Evolutionary conservation across 1,139 yeast genomes (phyloP), one percentile per base, ranked within the genome.

Genomic region (Sugiyamaella japonica): DNA sequence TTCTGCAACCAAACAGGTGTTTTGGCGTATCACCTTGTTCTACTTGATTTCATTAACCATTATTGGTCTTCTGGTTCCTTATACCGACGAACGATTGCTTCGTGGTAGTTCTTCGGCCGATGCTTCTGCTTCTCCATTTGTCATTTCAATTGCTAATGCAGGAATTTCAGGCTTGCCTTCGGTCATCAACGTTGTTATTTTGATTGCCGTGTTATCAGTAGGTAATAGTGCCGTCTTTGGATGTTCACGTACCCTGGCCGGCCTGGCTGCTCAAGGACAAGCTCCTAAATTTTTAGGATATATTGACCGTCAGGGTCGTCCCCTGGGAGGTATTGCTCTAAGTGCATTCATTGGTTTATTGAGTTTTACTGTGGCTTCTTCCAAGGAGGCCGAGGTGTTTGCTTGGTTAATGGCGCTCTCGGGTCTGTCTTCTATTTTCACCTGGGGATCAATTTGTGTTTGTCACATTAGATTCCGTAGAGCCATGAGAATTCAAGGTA

Each of bases 341-440:
- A 83, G 88, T 43, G 72, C 81, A 49, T 60, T 75, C 37, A 73
- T 84, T 66, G 96, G 95, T 41, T 75, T 86, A 39, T 76, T 89
- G 54, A 82, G 88, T 61, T 89, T 83, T 73, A 75, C 86, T 59
- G 65, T 66, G 43, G 89, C 89, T 36, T 89, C 95, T 36, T 79
- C 85, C 48, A 70, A 78, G 20, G 82, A 86, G 69, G 83, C 79
- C 58, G 78, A 76, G 32, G 88, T 89, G 12, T 89, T 89, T 71
- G 76, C 75, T 62, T 89, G 97, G 96, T 75, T 89, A 66, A 75
- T 88, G 68, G 88, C 96, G 25, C 75, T 90, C 48, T 86, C 96
- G 13, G 95, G 95, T 56, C 80, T 89, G 60, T 85, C 95, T 45
- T 85, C 96, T 1, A 76, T 89, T 56, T 88, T 89, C 70, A 86